Evolutionary conservation across 2,329 filamentous ascomycete species (phyloP), one percentile per base, ranked within the genome.

Genomic region (Colletotrichum sp.): DNA sequence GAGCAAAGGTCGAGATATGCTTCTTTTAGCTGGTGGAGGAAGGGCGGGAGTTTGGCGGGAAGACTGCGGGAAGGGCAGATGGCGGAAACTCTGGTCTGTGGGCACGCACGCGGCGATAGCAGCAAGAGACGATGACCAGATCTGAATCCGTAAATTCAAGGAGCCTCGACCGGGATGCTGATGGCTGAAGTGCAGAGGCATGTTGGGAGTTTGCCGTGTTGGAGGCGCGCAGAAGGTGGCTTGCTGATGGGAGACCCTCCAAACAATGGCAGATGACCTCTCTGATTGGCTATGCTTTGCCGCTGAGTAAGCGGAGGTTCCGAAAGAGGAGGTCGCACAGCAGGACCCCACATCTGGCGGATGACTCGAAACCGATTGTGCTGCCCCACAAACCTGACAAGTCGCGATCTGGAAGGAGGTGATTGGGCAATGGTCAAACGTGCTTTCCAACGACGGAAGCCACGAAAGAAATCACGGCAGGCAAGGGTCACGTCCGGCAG

Each of bases 311-410:
- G 43, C 38, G 48, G 26, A n/a, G 4, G 15, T 30, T 16, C 21
- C 32, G 8, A 52, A 68, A 58, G 5, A 6, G 64, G 64, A 38
- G 5, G 26, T 38, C 43, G 16, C 13, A 64, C 32, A 15, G 48
- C 21, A 18, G 5, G 26, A 56, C 60, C 28, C 66, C 66, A 64
- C 36, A 15, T 30, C 24, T 62, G 55, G 68, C 61, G 72, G 70
- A 75, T 75, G 73, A 75, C 73, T 75, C 70, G 48, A 69, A 30
- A 48, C 43, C 21, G 26, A 48, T 8, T 18, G 26, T 34, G 4
- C 18, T 12, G 69, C 26, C 58, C 73, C 73, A 73, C 64, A 15
- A 21, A 10, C 52, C 48, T 75, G 72, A 71, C 72, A 71, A 66
- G 64, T 52, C 4, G 32, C 5, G 38, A 58, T 58, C 36, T 48